These are phyloP conservation scores for Kappamyces sp. DNA, from an alignment of 192 early-diverging fungal genomes.

Conservation along the genomic window DNA sequence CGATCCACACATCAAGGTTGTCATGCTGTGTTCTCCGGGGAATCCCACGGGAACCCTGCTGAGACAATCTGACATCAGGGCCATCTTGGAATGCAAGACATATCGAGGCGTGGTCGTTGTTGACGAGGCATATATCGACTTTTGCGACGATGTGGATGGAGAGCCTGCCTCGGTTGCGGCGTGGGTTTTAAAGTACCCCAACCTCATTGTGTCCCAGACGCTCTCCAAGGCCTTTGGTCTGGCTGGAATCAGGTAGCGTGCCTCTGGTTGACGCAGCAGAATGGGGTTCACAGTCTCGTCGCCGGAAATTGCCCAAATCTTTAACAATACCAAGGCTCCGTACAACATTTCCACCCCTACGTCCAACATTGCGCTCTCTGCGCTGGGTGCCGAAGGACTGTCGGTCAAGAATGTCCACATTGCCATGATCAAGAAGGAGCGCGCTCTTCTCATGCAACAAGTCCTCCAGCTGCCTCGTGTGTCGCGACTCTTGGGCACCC, in stretches of 20 bases:
- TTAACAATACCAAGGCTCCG: constrained; percentile 98
- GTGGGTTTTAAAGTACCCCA: constrained; percentile 82
- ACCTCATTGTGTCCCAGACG: constrained; percentile 95
- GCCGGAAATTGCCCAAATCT: constrained; percentile 71
- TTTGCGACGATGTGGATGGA: constrained; percentile 53
- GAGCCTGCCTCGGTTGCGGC: constrained; percentile 64
- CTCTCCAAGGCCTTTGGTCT: constrained; percentile 98
- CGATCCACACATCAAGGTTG: constrained; percentile 80
- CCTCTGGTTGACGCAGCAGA: constrained; percentile 28
- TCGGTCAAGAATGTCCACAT: constrained; percentile 62
- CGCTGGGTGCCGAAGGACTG: constrained; percentile 67
- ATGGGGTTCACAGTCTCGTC: constrained; percentile 80
- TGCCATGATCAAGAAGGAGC: constrained; percentile 54
- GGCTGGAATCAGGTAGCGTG: constrained; percentile 80
- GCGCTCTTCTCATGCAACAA: constrained; percentile 56
- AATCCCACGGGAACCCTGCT: constrained; percentile 94
- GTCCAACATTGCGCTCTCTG: constrained; percentile 69
- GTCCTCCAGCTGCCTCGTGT: constrained; percentile 61
- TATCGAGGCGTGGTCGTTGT: constrained; percentile 84
- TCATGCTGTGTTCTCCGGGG: constrained; percentile 97
- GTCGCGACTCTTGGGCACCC: constrained; percentile 73
- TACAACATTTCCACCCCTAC: constrained; percentile 95
- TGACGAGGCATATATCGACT: constrained; percentile 99
- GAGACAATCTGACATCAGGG: constrained; percentile 56
- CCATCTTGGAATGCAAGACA: constrained; percentile 59